Evolutionary conservation across 202 grass and related monocot species (phyloP), one percentile per base, ranked within the genome.

Genomic region (Cymbopogon flexuosus): DNA sequence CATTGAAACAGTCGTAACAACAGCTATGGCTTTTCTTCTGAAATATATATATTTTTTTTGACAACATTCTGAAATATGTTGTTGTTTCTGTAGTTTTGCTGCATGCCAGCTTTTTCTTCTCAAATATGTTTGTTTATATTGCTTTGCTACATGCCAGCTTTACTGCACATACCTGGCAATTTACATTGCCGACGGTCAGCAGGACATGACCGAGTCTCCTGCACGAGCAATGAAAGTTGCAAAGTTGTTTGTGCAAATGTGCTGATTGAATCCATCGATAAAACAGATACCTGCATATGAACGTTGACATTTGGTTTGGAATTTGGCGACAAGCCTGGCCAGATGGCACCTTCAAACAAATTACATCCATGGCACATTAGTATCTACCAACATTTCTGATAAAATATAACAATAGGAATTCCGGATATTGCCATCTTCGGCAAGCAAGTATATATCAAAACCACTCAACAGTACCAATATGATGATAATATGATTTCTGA

Each of bases 261-360:
- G 7, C 11, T 76, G 6, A 70, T 62, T 70, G 42, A 54, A 46
- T 71, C 34, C 63, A 37, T 80, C 8, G 56, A 72, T 4, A 35
- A 71, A 33, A 65, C 24, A 13, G 41, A 27, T 27, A 65, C 40
- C 10, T 11, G 18, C 21, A n/a, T 52, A 21, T 13, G 13, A 49
- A 6, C n/a, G 43, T 76, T 60, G 62, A 24, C 13, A 35, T 60
- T 16, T 35, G 37, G 36, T 57, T 66, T 83, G 47, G 36, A 83
- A 61, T 84, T 76, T 34, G 40, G 56, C 31, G 61, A 27, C 42
- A 31, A 21, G 1, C 45, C 21, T 54, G 45, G 24, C 69, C 43
- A 49, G 23, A 73, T 72, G 52, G 76, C 60, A 79, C 68, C 18
- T 73, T 43, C 60, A 57, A 52, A 73, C 5, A 10, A 68, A 80